phyloP scores from a whole-genome alignment of 345 rosid species.

The Arabidopsis suecica region DNA sequence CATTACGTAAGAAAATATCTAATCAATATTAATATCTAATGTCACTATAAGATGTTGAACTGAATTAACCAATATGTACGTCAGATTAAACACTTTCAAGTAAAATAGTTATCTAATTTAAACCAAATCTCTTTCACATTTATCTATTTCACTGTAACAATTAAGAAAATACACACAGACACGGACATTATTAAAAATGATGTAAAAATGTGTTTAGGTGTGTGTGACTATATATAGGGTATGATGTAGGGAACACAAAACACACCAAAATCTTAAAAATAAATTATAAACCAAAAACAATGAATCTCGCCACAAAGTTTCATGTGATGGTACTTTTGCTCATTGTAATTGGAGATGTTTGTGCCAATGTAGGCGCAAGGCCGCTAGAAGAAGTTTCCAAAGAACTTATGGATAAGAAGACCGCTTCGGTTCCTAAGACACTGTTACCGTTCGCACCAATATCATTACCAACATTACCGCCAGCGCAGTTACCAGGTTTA shows the following conservation, averaged over 20 bases:
- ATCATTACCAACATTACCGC: background rate
- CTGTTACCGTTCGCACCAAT: no score
- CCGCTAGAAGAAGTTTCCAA: background rate
- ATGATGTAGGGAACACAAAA: background rate
- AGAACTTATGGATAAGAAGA: background rate
- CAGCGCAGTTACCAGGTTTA: background rate
- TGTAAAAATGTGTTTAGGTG: background rate
- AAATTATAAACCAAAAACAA: background rate
- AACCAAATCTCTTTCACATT: constrained; percentile 5
- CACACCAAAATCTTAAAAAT: constrained; percentile 3
- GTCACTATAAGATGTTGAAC: background rate
- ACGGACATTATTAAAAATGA: background rate
- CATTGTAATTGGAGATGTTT: constrained; percentile 13
- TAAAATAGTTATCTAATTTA: background rate
- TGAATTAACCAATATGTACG: constrained; percentile 22
- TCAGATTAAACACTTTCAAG: constrained; percentile 18
- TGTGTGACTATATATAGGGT: constrained; percentile 10
- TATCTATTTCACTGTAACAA: background rate
- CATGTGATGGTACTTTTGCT: background rate
- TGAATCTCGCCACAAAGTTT: constrained; percentile 12
- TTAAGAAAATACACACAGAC: background rate
- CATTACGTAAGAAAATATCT: background rate
- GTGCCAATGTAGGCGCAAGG: constrained; percentile 23
- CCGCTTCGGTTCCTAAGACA: background rate
- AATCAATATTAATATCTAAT: background rate